phyloP scores from a whole-genome alignment of 2,329 filamentous ascomycete species.

The Cercospora sp. region DNA sequence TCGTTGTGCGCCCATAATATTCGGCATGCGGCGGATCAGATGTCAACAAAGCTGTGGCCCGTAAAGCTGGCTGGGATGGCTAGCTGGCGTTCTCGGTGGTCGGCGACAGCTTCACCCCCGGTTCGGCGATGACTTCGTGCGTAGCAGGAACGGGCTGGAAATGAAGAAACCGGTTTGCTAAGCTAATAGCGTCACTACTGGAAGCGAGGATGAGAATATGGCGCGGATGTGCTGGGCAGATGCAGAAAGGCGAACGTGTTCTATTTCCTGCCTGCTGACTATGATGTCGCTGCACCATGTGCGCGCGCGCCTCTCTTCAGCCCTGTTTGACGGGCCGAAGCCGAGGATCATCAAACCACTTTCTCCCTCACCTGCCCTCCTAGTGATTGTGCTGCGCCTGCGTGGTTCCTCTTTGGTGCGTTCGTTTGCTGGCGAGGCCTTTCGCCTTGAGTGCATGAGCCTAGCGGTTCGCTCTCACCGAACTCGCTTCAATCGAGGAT shows the following conservation, averaged over 20 bases:
- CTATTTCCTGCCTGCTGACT: neutral
- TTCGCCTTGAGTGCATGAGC: neutral
- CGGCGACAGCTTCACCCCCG: neutral
- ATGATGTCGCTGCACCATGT: neutral
- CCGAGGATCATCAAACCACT: neutral
- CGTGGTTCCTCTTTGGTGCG: neutral
- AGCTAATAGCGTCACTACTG: neutral
- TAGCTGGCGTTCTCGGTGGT: neutral
- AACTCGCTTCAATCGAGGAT: neutral
- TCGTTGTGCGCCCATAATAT: slow-evolving; percentile 15
- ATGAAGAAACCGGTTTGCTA: neutral
- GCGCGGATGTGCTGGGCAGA: neutral
- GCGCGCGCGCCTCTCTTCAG: neutral
- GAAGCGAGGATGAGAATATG: neutral
- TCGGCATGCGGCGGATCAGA: slow-evolving; percentile 17
- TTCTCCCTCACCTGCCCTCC: neutral
- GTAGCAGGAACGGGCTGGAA: neutral
- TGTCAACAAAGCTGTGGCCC: slow-evolving; percentile 7
- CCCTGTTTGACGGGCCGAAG: neutral
- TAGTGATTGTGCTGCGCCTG: too few relatives aligned
- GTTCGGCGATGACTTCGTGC: neutral
- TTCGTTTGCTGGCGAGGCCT: neutral
- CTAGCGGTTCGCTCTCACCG: neutral
- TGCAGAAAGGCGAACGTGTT: neutral
- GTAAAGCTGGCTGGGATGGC: neutral